Percentiles rank a stretch among this genome's conserved stretches.
These are phyloP conservation scores for Solanum hybrid DNA, from an alignment of 305 asterid genomes.

Conservation along the genomic window DNA sequence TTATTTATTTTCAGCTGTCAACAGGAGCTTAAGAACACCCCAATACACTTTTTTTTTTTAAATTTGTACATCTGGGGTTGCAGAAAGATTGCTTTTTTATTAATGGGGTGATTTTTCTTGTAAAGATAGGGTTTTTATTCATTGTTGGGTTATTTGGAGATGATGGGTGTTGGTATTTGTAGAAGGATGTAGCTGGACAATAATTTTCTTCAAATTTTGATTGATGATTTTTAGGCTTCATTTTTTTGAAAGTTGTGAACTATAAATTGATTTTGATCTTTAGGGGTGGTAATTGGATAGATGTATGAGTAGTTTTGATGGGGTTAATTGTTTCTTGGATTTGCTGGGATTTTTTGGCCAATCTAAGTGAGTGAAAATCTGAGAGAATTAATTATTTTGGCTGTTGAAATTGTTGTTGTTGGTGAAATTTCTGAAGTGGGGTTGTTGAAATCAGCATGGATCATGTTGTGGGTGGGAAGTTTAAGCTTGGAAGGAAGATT, in stretches of 20 bases:
- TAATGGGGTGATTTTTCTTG: conserved; percentile 26
- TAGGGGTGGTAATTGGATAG: background rate
- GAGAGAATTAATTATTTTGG: conserved; percentile 8
- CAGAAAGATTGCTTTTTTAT: conserved; percentile 26
- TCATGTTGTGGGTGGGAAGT: conserved; percentile 80
- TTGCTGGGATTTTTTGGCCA: background rate
- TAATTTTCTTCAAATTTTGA: background rate
- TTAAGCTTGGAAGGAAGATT: conserved; percentile 92
- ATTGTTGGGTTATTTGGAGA: background rate
- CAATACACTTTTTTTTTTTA: background rate
- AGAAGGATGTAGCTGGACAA: conserved; percentile 33
- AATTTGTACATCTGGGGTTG: background rate
- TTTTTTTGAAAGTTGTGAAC: background rate
- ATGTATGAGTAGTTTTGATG: background rate
- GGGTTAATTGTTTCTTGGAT: background rate
- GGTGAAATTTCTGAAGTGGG: background rate
- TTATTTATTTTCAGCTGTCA: background rate
- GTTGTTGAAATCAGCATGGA: conserved; percentile 46
- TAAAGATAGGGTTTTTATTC: conserved; percentile 32
- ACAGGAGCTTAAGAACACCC: background rate
- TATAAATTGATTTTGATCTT: background rate
- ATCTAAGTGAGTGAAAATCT: conserved; percentile 2
- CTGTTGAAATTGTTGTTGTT: conserved; percentile 10
- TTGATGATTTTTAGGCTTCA: background rate
- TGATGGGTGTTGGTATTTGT: conserved; percentile 25